A percentile compares a stretch with the other conserved stretches of the same genome.
These are phyloP conservation scores for Aphanocladium album DNA, from an alignment of 2,329 filamentous ascomycete species.

Conservation along the genomic window DNA sequence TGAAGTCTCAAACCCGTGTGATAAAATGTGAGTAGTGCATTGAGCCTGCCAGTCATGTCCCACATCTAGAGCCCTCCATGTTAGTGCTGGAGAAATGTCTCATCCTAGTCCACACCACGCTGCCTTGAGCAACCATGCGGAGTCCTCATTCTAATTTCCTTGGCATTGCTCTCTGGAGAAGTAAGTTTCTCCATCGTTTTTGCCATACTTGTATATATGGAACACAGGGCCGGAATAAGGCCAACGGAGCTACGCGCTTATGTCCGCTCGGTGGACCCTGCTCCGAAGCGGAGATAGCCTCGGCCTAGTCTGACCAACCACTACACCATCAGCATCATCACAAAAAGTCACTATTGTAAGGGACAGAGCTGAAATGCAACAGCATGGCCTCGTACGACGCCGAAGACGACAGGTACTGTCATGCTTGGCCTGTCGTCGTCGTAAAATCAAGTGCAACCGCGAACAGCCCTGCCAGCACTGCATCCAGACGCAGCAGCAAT, in stretches of 20 bases:
- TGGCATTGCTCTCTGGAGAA: too few species aligned
- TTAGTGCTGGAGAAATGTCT: too few species aligned
- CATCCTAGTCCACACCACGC: too few species aligned
- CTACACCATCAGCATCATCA: background rate
- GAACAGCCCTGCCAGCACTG: conserved; percentile 36
- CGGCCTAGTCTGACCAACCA: background rate
- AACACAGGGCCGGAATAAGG: conserved; percentile 4
- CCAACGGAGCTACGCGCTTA: background rate
- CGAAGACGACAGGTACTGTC: conserved; percentile 20
- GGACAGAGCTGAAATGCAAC: background rate
- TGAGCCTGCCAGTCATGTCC: too few species aligned
- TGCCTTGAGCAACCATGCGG: too few species aligned
- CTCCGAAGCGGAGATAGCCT: conserved; percentile 12
- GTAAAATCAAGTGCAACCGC: conserved; percentile 42
- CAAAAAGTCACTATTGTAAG: background rate
- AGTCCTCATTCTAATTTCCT: too few species aligned
- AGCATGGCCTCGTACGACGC: background rate
- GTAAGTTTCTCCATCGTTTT: too few species aligned
- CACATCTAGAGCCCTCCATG: too few species aligned
- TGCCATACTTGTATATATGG: too few species aligned
- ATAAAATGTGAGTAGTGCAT: too few species aligned
- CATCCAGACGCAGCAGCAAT: conserved; percentile 25
- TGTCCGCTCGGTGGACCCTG: conserved; percentile 7
- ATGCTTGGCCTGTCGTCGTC: conserved; percentile 37
- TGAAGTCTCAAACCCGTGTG: too few species aligned